phyloP scores from a whole-genome alignment of 805 yeast species.

The Ogataea chonburiensis region DNA sequence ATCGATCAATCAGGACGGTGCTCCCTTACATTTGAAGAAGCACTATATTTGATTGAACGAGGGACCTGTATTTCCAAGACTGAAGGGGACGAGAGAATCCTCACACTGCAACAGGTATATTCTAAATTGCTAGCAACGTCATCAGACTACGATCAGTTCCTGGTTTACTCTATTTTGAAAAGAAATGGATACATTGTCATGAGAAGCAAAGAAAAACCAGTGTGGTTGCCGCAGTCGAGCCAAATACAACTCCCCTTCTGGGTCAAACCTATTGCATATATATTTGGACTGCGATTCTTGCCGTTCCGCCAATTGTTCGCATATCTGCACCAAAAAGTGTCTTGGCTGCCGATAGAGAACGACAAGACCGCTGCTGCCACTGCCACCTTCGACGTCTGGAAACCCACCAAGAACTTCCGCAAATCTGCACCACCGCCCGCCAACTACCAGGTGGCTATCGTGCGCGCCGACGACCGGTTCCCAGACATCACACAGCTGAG shows the following conservation, averaged over 20 bases:
- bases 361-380: background rate
- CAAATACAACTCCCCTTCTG: background rate
- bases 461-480: conserved; percentile 46
- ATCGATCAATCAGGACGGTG: conserved; percentile 46
- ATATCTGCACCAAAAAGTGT: conserved; percentile 3
- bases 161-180: conserved; percentile 71
- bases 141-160: conserved; percentile 50
- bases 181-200: conserved; percentile 74
- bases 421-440: conserved; percentile 70
- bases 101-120: conserved; percentile 67
- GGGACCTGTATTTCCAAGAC: conserved; percentile 49
- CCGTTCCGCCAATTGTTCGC: conserved; percentile 2
- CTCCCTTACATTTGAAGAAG: conserved; percentile 62
- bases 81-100: conserved; percentile 29
- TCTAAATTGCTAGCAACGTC: conserved; percentile 41
- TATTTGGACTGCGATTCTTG: conserved; percentile 1
- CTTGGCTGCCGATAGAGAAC: background rate
- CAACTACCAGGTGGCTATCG: conserved; percentile 68
- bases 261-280: background rate
- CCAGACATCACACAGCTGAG: conserved; percentile 48
- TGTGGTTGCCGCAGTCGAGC: background rate
- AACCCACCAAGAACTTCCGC: conserved; percentile 69
- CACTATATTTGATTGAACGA: conserved; percentile 75
- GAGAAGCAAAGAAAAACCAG: conserved; percentile 20
- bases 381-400: conserved; percentile 73